Evolutionary conservation across 1,284 basidiomycete species (phyloP), one percentile per base, ranked within the genome.

Genomic region (Austroboletus niveus): DNA sequence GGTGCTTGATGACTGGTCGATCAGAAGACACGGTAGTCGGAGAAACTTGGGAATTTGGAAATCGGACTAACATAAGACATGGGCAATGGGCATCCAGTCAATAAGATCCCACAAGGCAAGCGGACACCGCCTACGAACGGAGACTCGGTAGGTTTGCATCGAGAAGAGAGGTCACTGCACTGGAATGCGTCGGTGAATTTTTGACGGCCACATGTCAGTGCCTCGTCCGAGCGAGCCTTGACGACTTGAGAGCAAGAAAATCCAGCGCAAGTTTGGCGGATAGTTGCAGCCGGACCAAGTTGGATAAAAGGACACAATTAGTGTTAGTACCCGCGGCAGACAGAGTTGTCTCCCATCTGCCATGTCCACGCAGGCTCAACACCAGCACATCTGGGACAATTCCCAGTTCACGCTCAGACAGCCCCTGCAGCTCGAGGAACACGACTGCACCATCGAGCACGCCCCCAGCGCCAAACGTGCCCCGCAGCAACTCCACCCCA

Each of bases 341-440:
- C 3, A 24, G 22, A 49, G n/a, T 24, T 44, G n/a, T 15, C 39
- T 36, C 38, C 6, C 41, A 24, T 24, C 22, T 4, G 22, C 30
- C 48, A 69, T 65, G 65, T 61, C 63, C 11, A 59, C 55, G 0
- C 60, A 60, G 42, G 52, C 63, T 0, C 66, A 64, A 2, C 40
- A 45, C n/a, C 54, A 60, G 29, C 48, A 45, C 38, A 15, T 51
- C 8, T 70, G 68, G 68, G 52, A 57, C 38, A 57, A 57, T 2
- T 29, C 55, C 5, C 57, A 58, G 14, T 59, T 55, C 48, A 1
- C 54, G 4, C 44, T 57, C 45, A 53, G 48, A 32, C 68, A 65
- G 17, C 53, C 69, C 8, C 65, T 72, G 17, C 75, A 76, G 53
- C 69, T 75, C 35, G 73, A 78, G 54, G 73, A 76, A 20, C 66